phyloP scores from a whole-genome alignment of 805 yeast genomes.

The Metschnikowia bowlesiae region DNA sequence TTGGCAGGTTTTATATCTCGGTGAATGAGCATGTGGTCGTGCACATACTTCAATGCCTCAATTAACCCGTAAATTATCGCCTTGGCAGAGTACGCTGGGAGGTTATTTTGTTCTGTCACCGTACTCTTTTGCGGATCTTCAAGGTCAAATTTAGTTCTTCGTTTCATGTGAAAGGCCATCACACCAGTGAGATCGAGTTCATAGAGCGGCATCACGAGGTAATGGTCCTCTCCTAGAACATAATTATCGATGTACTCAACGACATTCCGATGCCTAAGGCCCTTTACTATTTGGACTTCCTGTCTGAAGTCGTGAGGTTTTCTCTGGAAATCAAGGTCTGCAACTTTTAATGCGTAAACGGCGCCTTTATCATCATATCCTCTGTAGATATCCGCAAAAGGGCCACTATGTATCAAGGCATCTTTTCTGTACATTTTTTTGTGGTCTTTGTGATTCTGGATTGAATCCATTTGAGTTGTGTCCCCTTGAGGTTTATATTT shows the following conservation, averaged over 20 bases:
- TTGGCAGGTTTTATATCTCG: constrained; percentile 41
- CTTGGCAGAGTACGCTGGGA: constrained; percentile 12
- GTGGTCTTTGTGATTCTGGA: not conserved
- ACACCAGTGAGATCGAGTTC: constrained; percentile 23
- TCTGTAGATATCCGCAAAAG: constrained; percentile 30
- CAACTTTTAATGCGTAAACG: constrained; percentile 32
- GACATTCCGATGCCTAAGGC: constrained; percentile 14
- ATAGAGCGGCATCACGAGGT: constrained; percentile 32
- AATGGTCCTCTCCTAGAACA: constrained; percentile 27
- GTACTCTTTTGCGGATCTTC: constrained; percentile 18
- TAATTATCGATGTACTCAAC: constrained; percentile 20
- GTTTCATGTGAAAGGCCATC: constrained; percentile 19
- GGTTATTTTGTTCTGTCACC: constrained; percentile 9
- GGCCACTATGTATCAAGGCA: constrained; percentile 29
- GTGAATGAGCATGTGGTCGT: constrained; percentile 33
- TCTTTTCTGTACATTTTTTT: constrained; percentile 16
- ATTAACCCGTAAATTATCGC: constrained; percentile 18
- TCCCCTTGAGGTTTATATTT: not conserved
- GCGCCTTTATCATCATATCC: constrained; percentile 16
- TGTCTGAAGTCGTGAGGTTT: constrained; percentile 34
- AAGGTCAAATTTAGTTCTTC: constrained; percentile 23
- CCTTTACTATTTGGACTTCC: constrained; percentile 27
- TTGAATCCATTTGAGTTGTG: not conserved
- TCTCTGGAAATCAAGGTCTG: constrained; percentile 31
- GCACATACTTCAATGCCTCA: constrained; percentile 26